Percentiles rank a stretch among this genome's conserved stretches.
Conservation (phyloP, 2,329 filamentous ascomycete genomes). For the Apiospora saccharicola region DNA sequence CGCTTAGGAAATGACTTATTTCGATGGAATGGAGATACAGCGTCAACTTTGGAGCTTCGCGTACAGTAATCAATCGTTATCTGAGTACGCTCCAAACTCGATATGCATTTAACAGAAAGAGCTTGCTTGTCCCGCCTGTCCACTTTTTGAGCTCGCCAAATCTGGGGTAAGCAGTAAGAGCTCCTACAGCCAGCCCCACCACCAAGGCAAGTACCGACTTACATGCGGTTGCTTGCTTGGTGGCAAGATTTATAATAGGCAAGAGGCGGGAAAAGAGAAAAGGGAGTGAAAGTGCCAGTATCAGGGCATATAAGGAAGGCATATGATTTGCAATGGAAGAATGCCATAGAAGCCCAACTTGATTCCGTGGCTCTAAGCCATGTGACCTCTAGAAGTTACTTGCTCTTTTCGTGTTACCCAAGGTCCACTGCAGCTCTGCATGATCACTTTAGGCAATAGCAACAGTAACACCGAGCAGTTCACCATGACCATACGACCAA, state of each 20-base stretch:
- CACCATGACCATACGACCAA: not conserved
- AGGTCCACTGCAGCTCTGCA: slow-evolving; percentile 4
- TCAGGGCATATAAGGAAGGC: not conserved
- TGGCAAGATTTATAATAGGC: not conserved
- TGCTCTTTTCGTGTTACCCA: not conserved
- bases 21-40: not conserved
- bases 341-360: not conserved
- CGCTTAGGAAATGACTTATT: not conserved
- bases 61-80: slow-evolving; percentile 1
- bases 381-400: not conserved
- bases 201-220: not conserved
- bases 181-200: not conserved
- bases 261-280: not conserved
- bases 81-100: not conserved
- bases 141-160: not conserved
- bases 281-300: not conserved
- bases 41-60: slow-evolving; percentile 6
- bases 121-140: not conserved
- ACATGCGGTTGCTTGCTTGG: not conserved
- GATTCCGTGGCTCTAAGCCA: not conserved
- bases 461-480: slow-evolving; percentile 2
- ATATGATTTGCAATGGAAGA: not conserved
- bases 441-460: not conserved
- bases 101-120: not conserved
- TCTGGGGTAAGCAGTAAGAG: slow-evolving; percentile 16